Conservation (phyloP, 108 stramenopile species). For the Nitzschia putrida region DNA sequence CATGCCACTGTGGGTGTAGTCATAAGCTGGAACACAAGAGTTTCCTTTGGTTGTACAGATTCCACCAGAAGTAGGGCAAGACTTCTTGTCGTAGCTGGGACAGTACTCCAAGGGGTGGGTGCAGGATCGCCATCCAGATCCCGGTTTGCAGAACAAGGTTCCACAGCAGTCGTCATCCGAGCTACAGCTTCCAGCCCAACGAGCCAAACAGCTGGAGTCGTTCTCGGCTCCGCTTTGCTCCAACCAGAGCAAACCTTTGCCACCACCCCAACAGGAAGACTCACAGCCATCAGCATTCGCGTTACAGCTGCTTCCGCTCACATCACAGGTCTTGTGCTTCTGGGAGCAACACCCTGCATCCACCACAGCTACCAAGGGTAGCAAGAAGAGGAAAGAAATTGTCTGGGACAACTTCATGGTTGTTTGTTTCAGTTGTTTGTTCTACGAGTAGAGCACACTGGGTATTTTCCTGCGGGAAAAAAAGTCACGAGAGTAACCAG, state of each 20-base stretch:
- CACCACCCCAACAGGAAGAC: not conserved
- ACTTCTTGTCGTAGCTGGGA: not conserved
- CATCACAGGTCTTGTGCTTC: constrained; percentile 11
- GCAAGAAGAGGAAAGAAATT: not conserved
- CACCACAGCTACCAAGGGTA: not conserved
- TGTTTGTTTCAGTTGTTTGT: not conserved
- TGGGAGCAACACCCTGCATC: constrained; percentile 13
- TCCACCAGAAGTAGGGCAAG: not conserved
- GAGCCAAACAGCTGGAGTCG: not conserved
- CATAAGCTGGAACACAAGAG: not conserved
- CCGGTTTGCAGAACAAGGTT: not conserved
- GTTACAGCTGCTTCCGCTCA: not conserved
- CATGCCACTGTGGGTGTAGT: not conserved
- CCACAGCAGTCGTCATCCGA: constrained; percentile 8
- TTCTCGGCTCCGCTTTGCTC: not conserved
- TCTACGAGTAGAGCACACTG: not conserved
- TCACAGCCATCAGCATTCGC: not conserved
- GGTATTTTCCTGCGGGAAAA: no score
- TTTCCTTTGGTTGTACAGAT: not conserved
- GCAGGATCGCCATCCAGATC: not conserved
- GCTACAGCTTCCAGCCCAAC: constrained; percentile 9
- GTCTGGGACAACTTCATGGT: not conserved
- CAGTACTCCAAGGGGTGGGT: not conserved
- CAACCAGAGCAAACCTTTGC: constrained; percentile 4
- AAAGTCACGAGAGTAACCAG: no score